These are phyloP conservation scores for Epichloe uncinata DNA, from an alignment of 2,329 filamentous ascomycete species.

Conservation along the genomic window DNA sequence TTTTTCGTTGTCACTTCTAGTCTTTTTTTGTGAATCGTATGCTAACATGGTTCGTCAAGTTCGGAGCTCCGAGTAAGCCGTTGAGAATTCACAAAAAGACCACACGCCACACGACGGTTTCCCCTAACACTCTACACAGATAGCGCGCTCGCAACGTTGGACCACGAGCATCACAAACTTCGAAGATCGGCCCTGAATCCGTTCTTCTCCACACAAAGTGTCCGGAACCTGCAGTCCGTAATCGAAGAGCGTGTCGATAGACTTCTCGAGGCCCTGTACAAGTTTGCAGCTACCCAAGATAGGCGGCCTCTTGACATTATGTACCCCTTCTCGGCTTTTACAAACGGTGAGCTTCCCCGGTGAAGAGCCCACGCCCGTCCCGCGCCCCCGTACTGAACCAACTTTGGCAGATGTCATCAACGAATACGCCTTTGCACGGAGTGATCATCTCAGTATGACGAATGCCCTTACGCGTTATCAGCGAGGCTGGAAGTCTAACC, in stretches of 20 bases:
- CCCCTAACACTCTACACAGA: slow-evolving; percentile 11
- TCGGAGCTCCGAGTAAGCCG: slow-evolving; percentile 20
- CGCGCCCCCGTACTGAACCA: neutral
- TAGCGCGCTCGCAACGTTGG: slow-evolving; percentile 21
- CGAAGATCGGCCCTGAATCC: slow-evolving; percentile 22
- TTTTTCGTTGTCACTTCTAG: neutral
- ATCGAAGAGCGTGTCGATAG: slow-evolving; percentile 23
- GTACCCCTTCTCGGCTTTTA: slow-evolving; percentile 26
- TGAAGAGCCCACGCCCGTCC: neutral
- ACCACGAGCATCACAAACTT: slow-evolving; percentile 21
- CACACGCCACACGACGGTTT: neutral
- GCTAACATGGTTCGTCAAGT: slow-evolving; percentile 9
- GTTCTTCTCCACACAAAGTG: slow-evolving; percentile 24
- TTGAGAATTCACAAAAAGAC: neutral
- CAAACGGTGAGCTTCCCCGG: slow-evolving; percentile 17
- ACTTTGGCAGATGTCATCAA: slow-evolving; percentile 23
- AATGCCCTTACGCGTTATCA: neutral
- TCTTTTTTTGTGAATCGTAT: neutral
- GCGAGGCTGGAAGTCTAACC: neutral
- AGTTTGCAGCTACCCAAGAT: slow-evolving; percentile 13
- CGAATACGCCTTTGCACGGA: slow-evolving; percentile 25
- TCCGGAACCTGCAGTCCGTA: slow-evolving; percentile 24
- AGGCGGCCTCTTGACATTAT: slow-evolving; percentile 21
- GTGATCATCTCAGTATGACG: slow-evolving; percentile 17
- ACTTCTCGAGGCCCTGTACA: slow-evolving; percentile 18